Evolutionary conservation across 1,284 basidiomycete genomes (phyloP), one percentile per base, ranked within the genome.

Genomic region (Apiotrichum montevideense): DNA sequence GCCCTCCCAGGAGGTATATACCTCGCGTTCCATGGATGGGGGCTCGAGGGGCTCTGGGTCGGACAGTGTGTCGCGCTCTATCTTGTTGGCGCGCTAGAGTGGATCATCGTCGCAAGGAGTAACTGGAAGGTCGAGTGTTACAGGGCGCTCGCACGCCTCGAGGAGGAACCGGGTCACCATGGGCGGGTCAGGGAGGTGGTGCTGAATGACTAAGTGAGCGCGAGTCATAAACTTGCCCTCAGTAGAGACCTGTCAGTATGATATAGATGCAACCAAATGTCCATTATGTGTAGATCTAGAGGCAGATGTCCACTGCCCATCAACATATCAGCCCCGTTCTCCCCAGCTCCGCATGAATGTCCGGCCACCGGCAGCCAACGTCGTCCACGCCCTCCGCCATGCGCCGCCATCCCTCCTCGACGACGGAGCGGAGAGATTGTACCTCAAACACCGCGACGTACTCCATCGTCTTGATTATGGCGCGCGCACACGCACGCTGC

Each of bases 371-470:
- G 56, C 65, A 67, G 29, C 63, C 62, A n/a, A 64, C 64, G 42
- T 66, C 65, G 43, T 70, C 70, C 44, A 62, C 40, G 6, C 68
- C 67, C 32, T 61, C 56, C 39, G 66, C 67, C 6, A 66, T 65
- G 47, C 70, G 55, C 44, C 57, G 59, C 70, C 70, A 72, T 37
- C 64, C 60, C 54, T 68, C 67, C 43, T 70, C 65, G 0, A 64
- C 49, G 13, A 70, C 56, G n/a, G 41, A 32, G 15, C 58, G 56
- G 32, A 64, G 54, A 35, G 65, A 64, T 29, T 63, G 57, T 9
- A 69, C 55, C 43, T 72, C 70, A 35, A 64, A 63, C 35, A 66
- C 66, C 41, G 65, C 66, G 47, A 70, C 68, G 44, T 63, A 66
- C 21, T 57, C 58, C 56, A 72, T 70, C 51, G 54, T 62, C 37